These are phyloP conservation scores for Oryza meyeriana DNA, from an alignment of 176 grass and related monocot genomes.

Conservation along the genomic window DNA sequence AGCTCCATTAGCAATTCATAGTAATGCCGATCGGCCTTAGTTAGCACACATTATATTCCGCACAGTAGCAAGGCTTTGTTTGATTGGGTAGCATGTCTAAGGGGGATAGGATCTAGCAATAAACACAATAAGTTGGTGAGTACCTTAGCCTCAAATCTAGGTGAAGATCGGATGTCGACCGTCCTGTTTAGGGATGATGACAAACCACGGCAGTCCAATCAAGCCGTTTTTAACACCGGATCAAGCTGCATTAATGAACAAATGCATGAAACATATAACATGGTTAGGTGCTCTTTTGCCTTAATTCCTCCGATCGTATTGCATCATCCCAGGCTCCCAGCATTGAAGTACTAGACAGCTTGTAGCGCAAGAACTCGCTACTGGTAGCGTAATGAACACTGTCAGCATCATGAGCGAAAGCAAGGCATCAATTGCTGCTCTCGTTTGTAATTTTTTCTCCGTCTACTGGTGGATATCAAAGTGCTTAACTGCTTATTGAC, in stretches of 20 bases:
- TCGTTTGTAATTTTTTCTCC: not conserved
- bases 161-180: conserved; percentile 12
- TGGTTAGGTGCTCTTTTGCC: not conserved
- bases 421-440: not conserved
- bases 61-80: not conserved
- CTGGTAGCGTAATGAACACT: not conserved
- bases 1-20: not conserved
- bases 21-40: not conserved
- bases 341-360: not conserved
- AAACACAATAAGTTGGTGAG: conserved; percentile 36
- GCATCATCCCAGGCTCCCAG: not conserved
- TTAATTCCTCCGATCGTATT: not conserved
- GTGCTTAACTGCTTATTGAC: not conserved
- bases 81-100: not conserved
- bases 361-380: not conserved
- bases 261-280: conserved; percentile 27
- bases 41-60: not conserved
- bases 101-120: not conserved
- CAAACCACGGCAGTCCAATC: not conserved
- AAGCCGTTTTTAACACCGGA: not conserved
- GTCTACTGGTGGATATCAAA: not conserved
- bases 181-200: conserved; percentile 15
- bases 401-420: not conserved
- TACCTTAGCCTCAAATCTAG: conserved; percentile 42
- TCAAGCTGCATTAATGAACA: conserved; percentile 3